Conservation (phyloP, 73 alveolate genomes). For the Stentor roeselii region DNA sequence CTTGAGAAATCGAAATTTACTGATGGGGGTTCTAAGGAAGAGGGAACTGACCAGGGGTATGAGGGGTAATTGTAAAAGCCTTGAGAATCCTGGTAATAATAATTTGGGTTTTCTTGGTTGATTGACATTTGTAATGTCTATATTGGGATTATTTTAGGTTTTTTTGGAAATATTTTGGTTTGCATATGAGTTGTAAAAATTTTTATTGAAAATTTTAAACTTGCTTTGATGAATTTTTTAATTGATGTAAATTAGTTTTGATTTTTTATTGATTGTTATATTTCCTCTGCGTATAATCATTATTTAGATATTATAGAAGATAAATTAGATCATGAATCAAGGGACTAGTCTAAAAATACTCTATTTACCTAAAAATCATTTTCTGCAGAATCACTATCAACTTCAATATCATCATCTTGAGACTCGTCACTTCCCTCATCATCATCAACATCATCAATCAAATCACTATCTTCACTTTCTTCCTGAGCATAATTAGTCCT, state of each 20-base stretch:
- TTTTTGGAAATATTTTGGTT: no score
- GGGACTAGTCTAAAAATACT: not conserved
- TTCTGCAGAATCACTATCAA: slow-evolving; percentile 46
- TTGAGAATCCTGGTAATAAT: no score
- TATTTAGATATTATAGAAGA: not conserved
- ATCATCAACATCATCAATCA: slow-evolving; percentile 55
- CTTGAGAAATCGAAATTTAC: no score
- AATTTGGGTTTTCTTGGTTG: not conserved
- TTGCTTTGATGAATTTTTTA: no score
- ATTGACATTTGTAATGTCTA: not conserved
- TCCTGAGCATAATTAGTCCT: slow-evolving; percentile 26
- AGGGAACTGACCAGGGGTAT: no score
- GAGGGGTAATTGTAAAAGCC: no score
- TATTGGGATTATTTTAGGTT: not conserved
- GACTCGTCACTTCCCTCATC: slow-evolving; percentile 52
- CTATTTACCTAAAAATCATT: slow-evolving; percentile 34
- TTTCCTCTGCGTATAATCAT: not conserved
- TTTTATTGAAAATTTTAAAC: not conserved
- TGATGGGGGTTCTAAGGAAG: no score
- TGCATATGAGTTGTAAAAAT: no score
- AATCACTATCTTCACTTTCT: slow-evolving; percentile 51
- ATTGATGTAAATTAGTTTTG: not conserved
- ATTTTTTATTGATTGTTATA: no score
- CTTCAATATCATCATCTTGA: slow-evolving; percentile 42
- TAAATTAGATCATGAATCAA: not conserved